A percentile compares a stretch with the other conserved stretches of the same genome.
Evolutionary conservation across 306 rosid species (phyloP).

Genomic region (Prunus padus): DNA sequence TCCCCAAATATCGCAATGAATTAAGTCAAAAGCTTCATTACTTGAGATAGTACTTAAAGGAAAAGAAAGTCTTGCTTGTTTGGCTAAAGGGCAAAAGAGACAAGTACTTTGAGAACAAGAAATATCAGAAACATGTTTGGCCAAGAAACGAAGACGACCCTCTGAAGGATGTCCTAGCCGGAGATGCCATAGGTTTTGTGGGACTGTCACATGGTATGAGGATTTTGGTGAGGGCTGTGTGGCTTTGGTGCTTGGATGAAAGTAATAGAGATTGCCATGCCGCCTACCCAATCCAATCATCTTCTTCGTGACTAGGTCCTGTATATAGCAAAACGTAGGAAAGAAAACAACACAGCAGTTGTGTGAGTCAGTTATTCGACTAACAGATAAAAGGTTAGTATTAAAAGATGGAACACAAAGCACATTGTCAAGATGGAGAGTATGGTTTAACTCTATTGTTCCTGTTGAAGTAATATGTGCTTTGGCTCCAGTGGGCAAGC

Average conservation of each 20-base stretch:
- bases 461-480: background rate
- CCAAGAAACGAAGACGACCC: too few species aligned
- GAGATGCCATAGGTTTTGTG: background rate
- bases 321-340: background rate
- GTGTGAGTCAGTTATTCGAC: too few species aligned
- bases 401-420: background rate
- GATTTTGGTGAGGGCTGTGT: too few species aligned
- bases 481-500: background rate
- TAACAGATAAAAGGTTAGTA: background rate
- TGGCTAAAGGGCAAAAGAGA: too few species aligned
- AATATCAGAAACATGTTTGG: too few species aligned
- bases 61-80: too few species aligned
- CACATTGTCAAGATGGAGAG: too few species aligned
- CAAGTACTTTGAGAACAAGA: too few species aligned
- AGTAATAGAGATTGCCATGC: background rate
- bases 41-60: too few species aligned
- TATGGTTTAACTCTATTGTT: background rate
- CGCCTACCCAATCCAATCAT: background rate
- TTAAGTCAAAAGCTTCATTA: too few species aligned
- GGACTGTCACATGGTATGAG: background rate
- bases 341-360: background rate
- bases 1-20: too few species aligned
- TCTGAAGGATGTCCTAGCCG: too few species aligned
- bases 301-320: background rate
- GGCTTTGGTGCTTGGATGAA: background rate